Conservation (phyloP, 169 alveolate genomes). For the Plasmodium billcollinsi region DNA sequence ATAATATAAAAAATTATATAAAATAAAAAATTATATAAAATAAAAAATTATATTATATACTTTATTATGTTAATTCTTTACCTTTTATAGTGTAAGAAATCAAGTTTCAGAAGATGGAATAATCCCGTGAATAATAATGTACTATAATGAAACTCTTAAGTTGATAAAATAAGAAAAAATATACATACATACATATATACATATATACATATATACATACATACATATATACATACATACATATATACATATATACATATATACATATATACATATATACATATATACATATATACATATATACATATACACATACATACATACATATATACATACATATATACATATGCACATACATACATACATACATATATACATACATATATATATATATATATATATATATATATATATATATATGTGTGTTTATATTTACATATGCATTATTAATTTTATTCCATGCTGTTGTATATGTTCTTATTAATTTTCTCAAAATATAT, state of each 20-base stretch:
- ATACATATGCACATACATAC: no score
- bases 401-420: not conserved
- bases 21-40: not conserved
- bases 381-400: not conserved
- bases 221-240: not conserved
- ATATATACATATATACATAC: not conserved
- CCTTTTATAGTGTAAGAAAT: constrained; percentile 28
- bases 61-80: constrained; percentile 1
- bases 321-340: not conserved
- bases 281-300: not conserved
- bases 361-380: constrained; percentile 2
- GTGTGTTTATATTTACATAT: not conserved
- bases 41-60: not conserved
- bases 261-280: not conserved
- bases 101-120: constrained; percentile 73
- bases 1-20: not conserved
- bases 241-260: not conserved
- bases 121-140: constrained; percentile 65
- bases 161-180: constrained; percentile 18
- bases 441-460: no score
- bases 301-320: not conserved
- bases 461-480: no score
- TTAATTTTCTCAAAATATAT: not conserved
- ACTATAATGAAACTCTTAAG: constrained; percentile 5
- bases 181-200: not conserved